Percentiles rank a stretch among this genome's conserved stretches.
Conservation (phyloP, 78 protist species). For the Speleostelium caveatum region DNA sequence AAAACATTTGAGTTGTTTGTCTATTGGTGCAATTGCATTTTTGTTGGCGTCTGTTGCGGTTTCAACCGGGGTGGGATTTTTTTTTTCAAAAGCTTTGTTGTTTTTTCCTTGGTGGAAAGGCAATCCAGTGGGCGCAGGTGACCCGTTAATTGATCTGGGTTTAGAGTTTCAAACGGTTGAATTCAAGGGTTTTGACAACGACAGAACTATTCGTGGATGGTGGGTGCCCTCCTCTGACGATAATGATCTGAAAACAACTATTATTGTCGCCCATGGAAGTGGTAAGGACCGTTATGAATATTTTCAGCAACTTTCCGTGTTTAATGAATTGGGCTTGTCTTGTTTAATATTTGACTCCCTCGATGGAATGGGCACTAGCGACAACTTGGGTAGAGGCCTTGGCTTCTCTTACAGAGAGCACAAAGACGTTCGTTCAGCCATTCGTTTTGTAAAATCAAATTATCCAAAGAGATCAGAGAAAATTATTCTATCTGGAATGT, state of each 20-base stretch:
- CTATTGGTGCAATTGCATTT: no score
- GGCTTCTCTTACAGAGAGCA: slow-evolving; percentile 46
- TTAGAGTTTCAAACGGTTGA: slow-evolving; percentile 23
- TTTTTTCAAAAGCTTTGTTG: slow-evolving; percentile 16
- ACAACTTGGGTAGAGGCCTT: slow-evolving; percentile 4
- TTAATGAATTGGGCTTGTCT: slow-evolving; percentile 21
- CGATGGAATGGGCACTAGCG: slow-evolving; percentile 37
- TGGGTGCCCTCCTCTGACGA: slow-evolving; percentile 40
- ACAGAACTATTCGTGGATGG: slow-evolving; percentile 52
- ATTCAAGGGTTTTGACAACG: slow-evolving; percentile 21
- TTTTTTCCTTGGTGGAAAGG: slow-evolving; percentile 60
- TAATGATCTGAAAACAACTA: slow-evolving; percentile 6
- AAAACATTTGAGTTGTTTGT: not conserved
- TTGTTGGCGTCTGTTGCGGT: no score
- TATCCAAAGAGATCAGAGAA: slow-evolving; percentile 15
- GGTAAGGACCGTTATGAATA: slow-evolving; percentile 57
- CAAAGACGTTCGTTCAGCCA: slow-evolving; percentile 66
- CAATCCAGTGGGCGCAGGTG: not conserved
- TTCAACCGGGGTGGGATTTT: not conserved
- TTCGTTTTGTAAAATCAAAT: not conserved
- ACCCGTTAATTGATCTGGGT: slow-evolving; percentile 6
- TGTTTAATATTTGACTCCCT: slow-evolving; percentile 20
- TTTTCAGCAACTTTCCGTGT: slow-evolving; percentile 14
- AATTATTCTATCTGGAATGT: slow-evolving; percentile 57
- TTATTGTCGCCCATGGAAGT: slow-evolving; percentile 45